These are phyloP conservation scores for Candida ficus DNA, from an alignment of 805 yeast genomes.

Conservation along the genomic window DNA sequence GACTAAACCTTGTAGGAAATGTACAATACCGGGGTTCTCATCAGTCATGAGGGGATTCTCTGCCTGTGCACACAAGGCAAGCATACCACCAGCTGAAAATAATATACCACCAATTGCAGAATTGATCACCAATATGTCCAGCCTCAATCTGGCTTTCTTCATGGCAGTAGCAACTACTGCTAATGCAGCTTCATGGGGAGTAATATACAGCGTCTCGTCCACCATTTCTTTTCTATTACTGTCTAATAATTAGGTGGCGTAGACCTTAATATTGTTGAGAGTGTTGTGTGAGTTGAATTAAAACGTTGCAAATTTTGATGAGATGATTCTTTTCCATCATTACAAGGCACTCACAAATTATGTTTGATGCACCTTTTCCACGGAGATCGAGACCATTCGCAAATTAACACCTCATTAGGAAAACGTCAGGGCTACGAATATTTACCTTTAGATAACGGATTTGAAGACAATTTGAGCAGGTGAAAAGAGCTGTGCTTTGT, in stretches of 20 bases:
- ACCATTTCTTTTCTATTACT: conserved; percentile 20
- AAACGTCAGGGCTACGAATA: background rate
- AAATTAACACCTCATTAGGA: background rate
- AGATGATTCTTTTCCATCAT: too few species aligned
- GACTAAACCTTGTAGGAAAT: conserved; percentile 52
- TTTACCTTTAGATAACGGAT: too few species aligned
- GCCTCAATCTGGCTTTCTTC: conserved; percentile 69
- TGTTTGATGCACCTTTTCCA: too few species aligned
- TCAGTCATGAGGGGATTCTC: conserved; percentile 39
- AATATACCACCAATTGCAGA: conserved; percentile 66
- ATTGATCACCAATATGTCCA: conserved; percentile 55
- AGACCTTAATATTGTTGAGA: too few species aligned
- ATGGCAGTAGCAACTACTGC: conserved; percentile 83
- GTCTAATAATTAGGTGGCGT: background rate
- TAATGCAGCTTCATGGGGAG: conserved; percentile 77
- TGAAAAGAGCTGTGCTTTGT: too few species aligned
- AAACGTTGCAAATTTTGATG: too few species aligned
- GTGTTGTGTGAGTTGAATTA: background rate
- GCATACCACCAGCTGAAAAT: conserved; percentile 70
- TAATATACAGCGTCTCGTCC: conserved; percentile 52
- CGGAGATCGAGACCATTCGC: background rate
- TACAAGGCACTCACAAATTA: too few species aligned
- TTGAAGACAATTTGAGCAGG: too few species aligned
- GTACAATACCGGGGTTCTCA: conserved; percentile 46
- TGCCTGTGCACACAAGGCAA: conserved; percentile 51